A percentile compares a stretch with the other conserved stretches of the same genome.
Conservation (phyloP, 306 rosid species). For the Prunus mongolica region DNA sequence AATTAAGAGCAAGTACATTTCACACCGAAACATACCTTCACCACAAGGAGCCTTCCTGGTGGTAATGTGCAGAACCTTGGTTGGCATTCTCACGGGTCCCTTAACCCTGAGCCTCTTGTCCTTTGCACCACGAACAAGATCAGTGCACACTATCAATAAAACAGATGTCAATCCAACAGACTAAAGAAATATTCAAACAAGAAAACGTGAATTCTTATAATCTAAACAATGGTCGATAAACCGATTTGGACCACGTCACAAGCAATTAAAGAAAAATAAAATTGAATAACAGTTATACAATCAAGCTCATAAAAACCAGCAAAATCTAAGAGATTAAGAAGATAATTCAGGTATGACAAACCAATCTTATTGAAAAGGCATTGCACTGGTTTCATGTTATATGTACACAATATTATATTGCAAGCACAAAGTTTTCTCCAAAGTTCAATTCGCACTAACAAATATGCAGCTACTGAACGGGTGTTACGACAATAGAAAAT, state of each 20-base stretch:
- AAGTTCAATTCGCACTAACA: not conserved
- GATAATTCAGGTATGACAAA: not conserved
- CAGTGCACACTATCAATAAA: conserved; percentile 54
- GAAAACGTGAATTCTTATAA: not conserved
- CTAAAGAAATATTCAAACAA: not conserved
- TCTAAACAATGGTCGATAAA: not conserved
- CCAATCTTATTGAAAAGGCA: not conserved
- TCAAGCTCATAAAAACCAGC: not conserved
- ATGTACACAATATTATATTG: no score
- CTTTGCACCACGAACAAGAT: conserved; percentile 85
- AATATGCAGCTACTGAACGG: not conserved
- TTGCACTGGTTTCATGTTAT: no score
- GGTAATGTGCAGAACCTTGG: conserved; percentile 78
- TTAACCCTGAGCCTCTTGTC: conserved; percentile 80
- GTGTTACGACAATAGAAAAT: not conserved
- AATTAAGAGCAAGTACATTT: not conserved
- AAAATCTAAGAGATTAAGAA: not conserved
- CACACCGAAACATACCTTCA: conserved; percentile 46
- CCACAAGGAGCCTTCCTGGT: conserved; percentile 90
- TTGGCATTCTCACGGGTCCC: conserved; percentile 95
- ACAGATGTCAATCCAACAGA: not conserved
- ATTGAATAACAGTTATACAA: not conserved
- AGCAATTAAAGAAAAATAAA: no score
- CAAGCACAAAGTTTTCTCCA: not conserved
- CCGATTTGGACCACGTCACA: not conserved